Evolutionary conservation across 495 filamentous ascomycete genomes (phyloP), one percentile per base, ranked within the genome.

Genomic region (Podospora sp.): DNA sequence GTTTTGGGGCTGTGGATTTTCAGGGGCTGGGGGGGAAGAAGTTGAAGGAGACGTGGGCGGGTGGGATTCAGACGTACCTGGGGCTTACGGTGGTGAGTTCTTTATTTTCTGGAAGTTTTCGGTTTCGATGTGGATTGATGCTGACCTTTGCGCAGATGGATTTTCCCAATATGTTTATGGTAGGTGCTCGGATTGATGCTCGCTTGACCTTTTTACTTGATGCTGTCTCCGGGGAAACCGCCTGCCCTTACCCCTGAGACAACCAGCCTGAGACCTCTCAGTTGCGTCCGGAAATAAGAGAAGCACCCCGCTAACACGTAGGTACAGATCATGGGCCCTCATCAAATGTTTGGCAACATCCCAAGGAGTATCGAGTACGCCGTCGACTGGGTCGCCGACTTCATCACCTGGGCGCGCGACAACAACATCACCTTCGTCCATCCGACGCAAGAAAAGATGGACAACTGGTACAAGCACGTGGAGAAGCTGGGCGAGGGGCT

Each of bases 161-260:
- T 49, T 86, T 80, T 62, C 85, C 85, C 5, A 88, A 88, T 72
- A 86, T 86, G 77, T 80, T 81, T 68, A 73, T 80, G 82, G 49
- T 33, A 4, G 29, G 29, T 33, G 8, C 29, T 8, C 29, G 4
- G 82, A 12, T 33, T 33, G 29, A 8, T 33, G 8, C 29, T 8
- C 29, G 4, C 8, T 33, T 33, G 29, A 4, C 8, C 8, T 33
- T 33, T 33, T 8, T 33, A 4, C 29, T 33, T 33, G 29, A 8
- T 33, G 29, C 8, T 33, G 29, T 33, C 29, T 33, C 29, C 3
- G 29, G 29, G 29, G 29, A 3, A 8, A n/a, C n/a, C 29, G 29
- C 3, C 29, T 4, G 29, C 29, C n/a, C 8, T 33, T 8, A 33
- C 29, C 29, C 29, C 29, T 33, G 29, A 33, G 29, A n/a, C n/a